Percentiles rank a stretch among this genome's conserved stretches.
Conservation (phyloP, 345 rosid genomes). For the Combretum micranthum region DNA sequence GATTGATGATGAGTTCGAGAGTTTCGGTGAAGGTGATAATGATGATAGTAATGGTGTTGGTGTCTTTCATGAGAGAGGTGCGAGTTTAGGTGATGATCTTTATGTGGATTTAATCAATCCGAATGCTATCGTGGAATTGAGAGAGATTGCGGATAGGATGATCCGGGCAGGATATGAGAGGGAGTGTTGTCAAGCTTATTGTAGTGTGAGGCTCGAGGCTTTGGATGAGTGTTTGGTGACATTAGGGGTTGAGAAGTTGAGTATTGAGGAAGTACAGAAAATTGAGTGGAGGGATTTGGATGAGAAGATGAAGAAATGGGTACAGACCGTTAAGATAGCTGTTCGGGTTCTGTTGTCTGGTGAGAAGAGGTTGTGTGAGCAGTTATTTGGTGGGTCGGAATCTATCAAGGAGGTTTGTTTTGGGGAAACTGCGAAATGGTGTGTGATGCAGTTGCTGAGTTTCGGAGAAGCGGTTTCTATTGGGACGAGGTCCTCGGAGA, state of each 20-base stretch:
- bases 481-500: slow-evolving; percentile 77
- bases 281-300: slow-evolving; percentile 88
- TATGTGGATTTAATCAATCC: slow-evolving; percentile 71
- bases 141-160: slow-evolving; percentile 85
- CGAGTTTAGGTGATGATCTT: slow-evolving; percentile 68
- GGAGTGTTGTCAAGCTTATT: slow-evolving; percentile 89
- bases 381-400: slow-evolving; percentile 56
- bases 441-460: slow-evolving; percentile 79
- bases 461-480: slow-evolving; percentile 91
- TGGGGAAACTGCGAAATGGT: slow-evolving; percentile 78
- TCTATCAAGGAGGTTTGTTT: slow-evolving; percentile 65
- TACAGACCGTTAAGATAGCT: slow-evolving; percentile 70
- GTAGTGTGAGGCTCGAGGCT: slow-evolving; percentile 68
- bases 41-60: slow-evolving; percentile 37
- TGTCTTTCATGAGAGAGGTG: slow-evolving; percentile 74
- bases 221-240: slow-evolving; percentile 74
- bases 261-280: slow-evolving; percentile 92
- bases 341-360: slow-evolving; percentile 68
- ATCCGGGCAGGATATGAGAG: slow-evolving; percentile 81
- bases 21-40: slow-evolving; percentile 58
- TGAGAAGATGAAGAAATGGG: slow-evolving; percentile 99
- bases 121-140: slow-evolving; percentile 55
- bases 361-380: slow-evolving; percentile 75
- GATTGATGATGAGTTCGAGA: slow-evolving; percentile 61
- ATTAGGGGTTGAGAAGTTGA: slow-evolving; percentile 82